Evolutionary conservation across 2,329 filamentous ascomycete species (phyloP), one percentile per base, ranked within the genome.

Genomic region (Xylariaceae sp.): DNA sequence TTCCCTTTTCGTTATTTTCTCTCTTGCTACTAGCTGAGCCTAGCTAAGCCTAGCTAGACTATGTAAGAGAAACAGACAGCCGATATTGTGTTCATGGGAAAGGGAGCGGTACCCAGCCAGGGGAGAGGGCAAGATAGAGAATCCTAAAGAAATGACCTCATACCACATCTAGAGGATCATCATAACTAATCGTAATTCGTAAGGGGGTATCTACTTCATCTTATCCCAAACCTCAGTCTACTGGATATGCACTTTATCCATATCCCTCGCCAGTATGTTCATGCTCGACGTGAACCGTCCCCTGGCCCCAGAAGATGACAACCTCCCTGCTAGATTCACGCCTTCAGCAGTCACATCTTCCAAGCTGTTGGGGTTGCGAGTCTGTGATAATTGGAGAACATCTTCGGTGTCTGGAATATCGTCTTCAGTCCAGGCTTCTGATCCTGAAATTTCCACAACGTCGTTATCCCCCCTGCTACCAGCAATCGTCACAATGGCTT

Each of bases 401-500:
- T 58, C 48, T 39, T 54, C 52, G 1, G 47, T 47, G 9, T 62
- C 54, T 2, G 52, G 51, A 17, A 65, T 65, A 6, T 66, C 63
- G n/a, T 69, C 68, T 21, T 69, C 71, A 3, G 41, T 50, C 59
- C 58, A 60, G n/a, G 53, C 48, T 4, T 65, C 64, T 2, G 59
- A 45, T 3, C 64, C 61, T 9, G 67, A 66, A 8, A 66, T 53
- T 21, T 74, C 71, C 0, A 69, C 58, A 0, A 71, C 60, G 7
- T 74, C 65, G 3, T 69, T 51, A 19, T 74, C 69, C 1, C 69
- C 70, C 1, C 69, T 64, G 12, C 49, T 34, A 3, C 28, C 28
- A 4, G 68, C 60, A 9, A 74, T 58, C 9, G 70, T 67, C 2
- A 79, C 69, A 0, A 82, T 66, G 0, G 76, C 69, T 37, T 79